Percentiles rank a stretch among this genome's conserved stretches.
Evolutionary conservation across 129 eudicot species (phyloP).

Genomic region (Arctium minus): DNA sequence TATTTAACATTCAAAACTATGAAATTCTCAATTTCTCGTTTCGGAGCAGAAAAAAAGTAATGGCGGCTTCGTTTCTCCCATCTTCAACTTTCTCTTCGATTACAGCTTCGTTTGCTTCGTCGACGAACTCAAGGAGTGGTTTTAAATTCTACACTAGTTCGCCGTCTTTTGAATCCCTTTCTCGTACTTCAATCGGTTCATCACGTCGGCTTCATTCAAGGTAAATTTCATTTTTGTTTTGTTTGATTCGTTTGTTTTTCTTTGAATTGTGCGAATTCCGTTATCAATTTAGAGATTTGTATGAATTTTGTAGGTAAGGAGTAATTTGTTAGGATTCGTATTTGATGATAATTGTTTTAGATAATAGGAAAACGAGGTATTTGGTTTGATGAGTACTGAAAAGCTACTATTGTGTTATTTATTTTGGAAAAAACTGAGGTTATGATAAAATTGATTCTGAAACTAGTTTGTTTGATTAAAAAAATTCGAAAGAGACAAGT

Average conservation of each 20-base stretch:
- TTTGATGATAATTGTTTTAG: neutral
- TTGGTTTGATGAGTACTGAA: neutral
- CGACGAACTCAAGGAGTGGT: neutral
- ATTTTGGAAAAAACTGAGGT: neutral
- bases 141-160: neutral
- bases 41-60: neutral
- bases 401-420: neutral
- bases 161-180: neutral
- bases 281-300: neutral
- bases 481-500: neutral
- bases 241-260: neutral
- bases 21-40: neutral
- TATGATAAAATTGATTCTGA: neutral
- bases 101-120: neutral
- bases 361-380: neutral
- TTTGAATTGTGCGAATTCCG: neutral
- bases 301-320: neutral
- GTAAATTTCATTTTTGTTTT: neutral
- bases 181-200: neutral
- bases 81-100: slow-evolving; percentile 4
- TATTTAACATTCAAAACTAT: neutral
- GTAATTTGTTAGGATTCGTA: neutral
- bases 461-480: neutral
- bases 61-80: slow-evolving; percentile 16
- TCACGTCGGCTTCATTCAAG: neutral